A percentile compares a stretch with the other conserved stretches of the same genome.
Conservation (phyloP, 1,139 yeast species). For the Yamadazyma taylorii region DNA sequence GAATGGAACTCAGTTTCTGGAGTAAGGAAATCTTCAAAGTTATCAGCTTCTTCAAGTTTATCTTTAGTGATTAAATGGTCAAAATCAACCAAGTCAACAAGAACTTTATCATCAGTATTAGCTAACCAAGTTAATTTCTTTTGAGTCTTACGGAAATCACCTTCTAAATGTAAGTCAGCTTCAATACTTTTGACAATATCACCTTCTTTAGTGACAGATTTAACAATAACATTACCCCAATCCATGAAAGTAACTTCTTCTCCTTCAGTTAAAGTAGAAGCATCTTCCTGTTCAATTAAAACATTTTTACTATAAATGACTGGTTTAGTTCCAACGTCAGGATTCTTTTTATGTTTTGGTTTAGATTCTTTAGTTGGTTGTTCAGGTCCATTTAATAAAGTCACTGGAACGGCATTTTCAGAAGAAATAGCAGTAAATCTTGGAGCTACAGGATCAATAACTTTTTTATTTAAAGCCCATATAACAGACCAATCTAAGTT, state of each 20-base stretch:
- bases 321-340: conserved; percentile 83
- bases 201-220: conserved; percentile 65
- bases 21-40: conserved; percentile 90
- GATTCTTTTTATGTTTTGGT: conserved; percentile 95
- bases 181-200: conserved; percentile 59
- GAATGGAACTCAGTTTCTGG: conserved; percentile 85
- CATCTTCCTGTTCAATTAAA: conserved; percentile 88
- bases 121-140: conserved; percentile 97
- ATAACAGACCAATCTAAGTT: conserved; percentile 95
- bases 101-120: conserved; percentile 66
- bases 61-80: conserved; percentile 96
- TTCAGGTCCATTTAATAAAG: conserved; percentile 69
- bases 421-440: conserved; percentile 81
- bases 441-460: conserved; percentile 95
- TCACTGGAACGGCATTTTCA: conserved; percentile 62
- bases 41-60: conserved; percentile 91
- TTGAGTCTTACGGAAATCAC: conserved; percentile 96
- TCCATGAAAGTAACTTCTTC: conserved; percentile 98
- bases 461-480: conserved; percentile 96
- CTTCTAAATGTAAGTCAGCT: conserved; percentile 86
- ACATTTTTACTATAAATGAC: conserved; percentile 66
- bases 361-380: conserved; percentile 63
- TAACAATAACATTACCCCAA: conserved; percentile 94
- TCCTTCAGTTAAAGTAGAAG: conserved; percentile 61
- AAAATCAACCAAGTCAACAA: conserved; percentile 83